Conservation (phyloP, 805 yeast genomes). For the Danielia oregonensis region DNA sequence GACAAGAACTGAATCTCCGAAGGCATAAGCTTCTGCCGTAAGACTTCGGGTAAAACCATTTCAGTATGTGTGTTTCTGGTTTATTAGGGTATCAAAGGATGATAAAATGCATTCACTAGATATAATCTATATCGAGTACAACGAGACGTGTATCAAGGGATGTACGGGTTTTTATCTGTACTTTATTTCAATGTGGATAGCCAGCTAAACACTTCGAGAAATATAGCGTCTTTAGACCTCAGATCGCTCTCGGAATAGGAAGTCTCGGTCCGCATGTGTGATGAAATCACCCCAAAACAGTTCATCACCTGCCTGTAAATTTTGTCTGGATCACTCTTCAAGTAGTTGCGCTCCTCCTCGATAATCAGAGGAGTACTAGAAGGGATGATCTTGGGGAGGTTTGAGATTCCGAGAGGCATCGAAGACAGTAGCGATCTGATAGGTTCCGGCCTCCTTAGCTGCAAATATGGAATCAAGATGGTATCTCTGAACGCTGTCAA, state of each 20-base stretch:
- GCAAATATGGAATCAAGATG: conserved; percentile 7
- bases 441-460: conserved; percentile 2
- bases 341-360: conserved; percentile 2
- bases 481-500: conserved; percentile 5
- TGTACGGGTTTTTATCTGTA: too few species aligned
- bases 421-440: background rate
- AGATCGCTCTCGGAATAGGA: conserved; percentile 1
- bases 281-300: conserved; percentile 9
- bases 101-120: too few species aligned
- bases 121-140: too few species aligned
- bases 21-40: conserved; percentile 52
- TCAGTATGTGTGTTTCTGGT: too few species aligned
- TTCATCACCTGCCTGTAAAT: conserved; percentile 1
- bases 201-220: conserved; percentile 2
- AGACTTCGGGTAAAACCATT: conserved; percentile 15
- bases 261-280: conserved; percentile 3
- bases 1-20: conserved; percentile 80
- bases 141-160: too few species aligned
- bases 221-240: conserved; percentile 1
- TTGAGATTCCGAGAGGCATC: background rate
- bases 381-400: background rate
- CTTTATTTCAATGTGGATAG: too few species aligned
- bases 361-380: too few species aligned
- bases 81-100: too few species aligned
- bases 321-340: conserved; percentile 1